Base-by-base conservation (phyloP, 1,139 yeast species). In the Yamadazyma jaroonii region DNA sequence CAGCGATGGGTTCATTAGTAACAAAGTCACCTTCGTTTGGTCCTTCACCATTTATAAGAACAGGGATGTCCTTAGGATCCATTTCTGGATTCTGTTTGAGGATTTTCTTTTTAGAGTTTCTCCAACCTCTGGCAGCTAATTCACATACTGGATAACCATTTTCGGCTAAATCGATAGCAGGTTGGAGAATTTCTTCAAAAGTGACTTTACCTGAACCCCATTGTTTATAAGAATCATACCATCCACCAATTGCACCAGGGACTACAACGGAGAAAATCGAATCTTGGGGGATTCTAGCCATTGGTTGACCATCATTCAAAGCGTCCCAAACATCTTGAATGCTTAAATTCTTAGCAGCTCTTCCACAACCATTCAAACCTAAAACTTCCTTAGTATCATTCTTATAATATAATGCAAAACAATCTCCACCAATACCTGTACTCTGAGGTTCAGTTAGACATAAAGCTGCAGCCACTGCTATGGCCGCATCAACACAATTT, bases 371-470 rank as follows among this genome's bases (percentile, higher is more conserved):
- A 56, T 85, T 86, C 47, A 86, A 52, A 0, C 92, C 95, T 40
- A 67, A 62, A 1, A 84, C 85, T 40, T 67, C 62, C 39, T 72
- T 67, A 17, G 73, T 64, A 25, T 60, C 50, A 26, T 71, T 70
- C 31, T 77, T 72, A 57, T 81, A 82, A 53, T 68, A 81, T 35
- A 85, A 61, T 2, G 81, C 77, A 63, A 84, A 86, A 43, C 86
- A 81, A 54, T 86, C 95, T 24, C 95, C 95, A 3, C 95, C 95
- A 39, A 85, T 73, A 10, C 94, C 94, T 1, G 92, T 85, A 44
- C 87, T 81, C 24, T 77, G 74, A 0, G 95, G 94, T 53, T 86
- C 95, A 3, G 81, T 64, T 9, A 85, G 77, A 44, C 84, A 75
- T 31, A 86, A 64, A 6, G 82, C 86, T 4, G 95, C 92, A 6